Conservation (phyloP, 208 protist genomes). For the Novymonas esmeraldas region DNA sequence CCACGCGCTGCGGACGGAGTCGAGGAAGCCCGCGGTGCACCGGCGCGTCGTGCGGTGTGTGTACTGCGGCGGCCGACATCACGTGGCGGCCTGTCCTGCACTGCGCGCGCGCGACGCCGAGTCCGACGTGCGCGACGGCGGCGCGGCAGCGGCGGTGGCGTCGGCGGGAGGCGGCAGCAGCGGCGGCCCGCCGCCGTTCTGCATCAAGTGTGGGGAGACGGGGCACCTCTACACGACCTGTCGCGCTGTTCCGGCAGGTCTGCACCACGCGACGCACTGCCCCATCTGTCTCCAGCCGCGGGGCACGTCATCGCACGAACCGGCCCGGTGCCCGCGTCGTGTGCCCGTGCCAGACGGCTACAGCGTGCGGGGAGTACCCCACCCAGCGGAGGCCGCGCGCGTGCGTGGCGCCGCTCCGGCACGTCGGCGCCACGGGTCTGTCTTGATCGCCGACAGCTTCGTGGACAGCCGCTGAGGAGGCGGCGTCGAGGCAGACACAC, state of each 20-base stretch:
- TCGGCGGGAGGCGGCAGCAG: background rate
- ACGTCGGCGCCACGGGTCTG: slow-evolving; percentile 27
- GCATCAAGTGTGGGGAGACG: slow-evolving; percentile 61
- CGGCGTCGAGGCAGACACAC: background rate
- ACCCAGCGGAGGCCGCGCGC: background rate
- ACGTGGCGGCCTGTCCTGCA: slow-evolving; percentile 73
- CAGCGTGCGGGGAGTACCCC: slow-evolving; percentile 36
- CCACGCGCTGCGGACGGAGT: slow-evolving; percentile 47
- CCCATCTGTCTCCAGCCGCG: slow-evolving; percentile 50
- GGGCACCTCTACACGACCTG: slow-evolving; percentile 64
- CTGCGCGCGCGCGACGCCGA: slow-evolving; percentile 24
- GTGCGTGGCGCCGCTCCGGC: background rate
- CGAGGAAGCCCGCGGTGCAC: slow-evolving; percentile 58
- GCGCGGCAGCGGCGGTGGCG: background rate
- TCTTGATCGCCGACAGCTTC: slow-evolving; percentile 57
- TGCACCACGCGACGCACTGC: slow-evolving; percentile 60
- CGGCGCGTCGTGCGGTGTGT: slow-evolving; percentile 69
- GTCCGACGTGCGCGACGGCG: background rate
- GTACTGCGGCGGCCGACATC: slow-evolving; percentile 80
- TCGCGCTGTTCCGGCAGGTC: slow-evolving; percentile 31
- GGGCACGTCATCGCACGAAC: slow-evolving; percentile 33
- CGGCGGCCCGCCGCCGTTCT: slow-evolving; percentile 39
- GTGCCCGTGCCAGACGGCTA: slow-evolving; percentile 46
- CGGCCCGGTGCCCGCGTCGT: slow-evolving; percentile 55
- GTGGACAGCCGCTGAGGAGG: slow-evolving; percentile 20